Evolutionary conservation across 176 grass and related monocot species (phyloP).

Genomic region (Poa annua): DNA sequence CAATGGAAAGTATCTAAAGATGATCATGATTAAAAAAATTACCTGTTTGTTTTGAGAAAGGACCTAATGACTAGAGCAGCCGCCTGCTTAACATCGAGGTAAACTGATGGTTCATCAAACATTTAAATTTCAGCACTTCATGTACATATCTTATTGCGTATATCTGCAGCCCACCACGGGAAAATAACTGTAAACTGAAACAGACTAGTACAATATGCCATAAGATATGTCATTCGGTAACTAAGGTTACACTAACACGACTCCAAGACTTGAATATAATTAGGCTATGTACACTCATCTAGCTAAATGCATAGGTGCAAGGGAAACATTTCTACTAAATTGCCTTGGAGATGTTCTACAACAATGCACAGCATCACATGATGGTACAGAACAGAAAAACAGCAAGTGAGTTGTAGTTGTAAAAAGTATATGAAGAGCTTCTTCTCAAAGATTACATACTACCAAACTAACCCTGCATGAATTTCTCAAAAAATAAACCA

Average conservation of each 20-base stretch:
- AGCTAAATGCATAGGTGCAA: not conserved
- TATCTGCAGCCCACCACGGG: conserved; percentile 86
- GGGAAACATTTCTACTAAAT: conserved; percentile 4
- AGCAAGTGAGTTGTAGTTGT: not conserved
- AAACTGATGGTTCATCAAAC: conserved; percentile 92
- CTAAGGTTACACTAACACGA: conserved; percentile 16
- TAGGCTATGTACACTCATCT: not conserved
- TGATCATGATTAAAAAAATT: conserved; percentile 22
- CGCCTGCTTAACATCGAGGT: conserved; percentile 93
- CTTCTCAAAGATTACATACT: not conserved
- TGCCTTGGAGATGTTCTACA: not conserved
- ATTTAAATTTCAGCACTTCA: conserved; percentile 59
- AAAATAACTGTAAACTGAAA: conserved; percentile 32
- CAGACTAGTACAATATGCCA: not conserved
- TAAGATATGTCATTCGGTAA: not conserved
- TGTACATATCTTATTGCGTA: conserved; percentile 56
- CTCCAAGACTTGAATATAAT: not conserved
- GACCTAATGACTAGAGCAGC: conserved; percentile 72
- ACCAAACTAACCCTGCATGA: not conserved
- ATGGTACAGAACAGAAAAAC: not conserved
- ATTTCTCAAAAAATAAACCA: not conserved
- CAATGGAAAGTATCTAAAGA: not conserved
- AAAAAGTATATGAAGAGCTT: conserved; percentile 9
- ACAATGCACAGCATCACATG: not conserved
- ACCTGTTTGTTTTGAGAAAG: conserved; percentile 75